These are phyloP conservation scores for Fraxinus sp. DNA, from an alignment of 305 asterid genomes.

Conservation along the genomic window DNA sequence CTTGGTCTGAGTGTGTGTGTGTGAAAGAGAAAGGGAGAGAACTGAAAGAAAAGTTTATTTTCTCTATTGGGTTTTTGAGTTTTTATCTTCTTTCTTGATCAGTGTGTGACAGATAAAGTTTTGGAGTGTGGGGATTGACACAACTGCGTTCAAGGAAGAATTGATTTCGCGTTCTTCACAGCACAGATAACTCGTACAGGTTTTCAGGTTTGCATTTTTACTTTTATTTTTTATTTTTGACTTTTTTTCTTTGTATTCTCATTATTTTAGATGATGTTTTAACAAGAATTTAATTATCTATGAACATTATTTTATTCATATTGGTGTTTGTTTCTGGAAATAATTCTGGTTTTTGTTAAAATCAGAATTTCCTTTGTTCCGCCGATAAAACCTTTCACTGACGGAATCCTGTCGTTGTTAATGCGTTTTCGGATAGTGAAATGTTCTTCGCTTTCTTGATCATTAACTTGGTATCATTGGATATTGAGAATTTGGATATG, in stretches of 20 bases:
- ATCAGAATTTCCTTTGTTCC: not conserved
- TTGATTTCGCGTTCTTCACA: conserved; percentile 31
- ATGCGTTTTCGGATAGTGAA: not conserved
- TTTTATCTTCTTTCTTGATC: not conserved
- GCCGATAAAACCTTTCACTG: not conserved
- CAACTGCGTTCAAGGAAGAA: conserved; percentile 15
- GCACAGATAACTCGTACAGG: conserved; percentile 26
- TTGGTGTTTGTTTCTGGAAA: not conserved
- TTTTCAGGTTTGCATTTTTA: conserved; percentile 54
- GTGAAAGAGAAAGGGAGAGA: conserved; percentile 10
- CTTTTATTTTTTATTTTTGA: not conserved
- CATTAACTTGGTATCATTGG: not conserved
- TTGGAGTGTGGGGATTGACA: not conserved
- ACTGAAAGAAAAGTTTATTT: not conserved
- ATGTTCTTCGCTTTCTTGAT: not conserved
- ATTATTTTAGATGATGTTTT: not conserved
- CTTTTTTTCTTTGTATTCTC: not conserved
- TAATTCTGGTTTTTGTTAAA: not conserved
- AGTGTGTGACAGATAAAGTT: not conserved
- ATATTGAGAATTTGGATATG: not conserved
- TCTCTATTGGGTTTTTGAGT: not conserved
- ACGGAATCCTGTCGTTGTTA: not conserved
- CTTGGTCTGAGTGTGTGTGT: conserved; percentile 7
- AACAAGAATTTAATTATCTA: not conserved
- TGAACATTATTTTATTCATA: not conserved